Conservation (phyloP, 1,139 yeast genomes). For the Debaryomyces robertsiae region DNA sequence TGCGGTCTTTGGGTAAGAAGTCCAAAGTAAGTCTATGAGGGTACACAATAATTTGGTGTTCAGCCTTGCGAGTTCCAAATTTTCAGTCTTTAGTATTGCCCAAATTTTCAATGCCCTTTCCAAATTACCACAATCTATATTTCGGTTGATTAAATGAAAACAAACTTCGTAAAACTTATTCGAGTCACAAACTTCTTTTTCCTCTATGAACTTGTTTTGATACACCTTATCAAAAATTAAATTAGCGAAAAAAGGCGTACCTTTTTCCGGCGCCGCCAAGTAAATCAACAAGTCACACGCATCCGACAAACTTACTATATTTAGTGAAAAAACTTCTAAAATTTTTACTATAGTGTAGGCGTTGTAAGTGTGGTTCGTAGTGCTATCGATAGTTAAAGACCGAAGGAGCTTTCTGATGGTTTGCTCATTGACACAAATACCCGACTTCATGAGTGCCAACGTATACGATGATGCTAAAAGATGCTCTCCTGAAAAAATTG, state of each 20-base stretch:
- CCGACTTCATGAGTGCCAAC: slow-evolving; percentile 11
- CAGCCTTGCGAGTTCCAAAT: background rate
- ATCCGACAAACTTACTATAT: slow-evolving; percentile 14
- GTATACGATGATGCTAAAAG: slow-evolving; percentile 26
- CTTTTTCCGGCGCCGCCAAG: slow-evolving; percentile 9
- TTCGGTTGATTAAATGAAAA: slow-evolving; percentile 3
- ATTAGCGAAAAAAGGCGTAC: slow-evolving; percentile 20
- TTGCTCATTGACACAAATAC: slow-evolving; percentile 6
- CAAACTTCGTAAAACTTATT: background rate
- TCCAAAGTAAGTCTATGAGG: background rate
- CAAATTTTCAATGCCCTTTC: slow-evolving; percentile 8
- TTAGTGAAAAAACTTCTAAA: slow-evolving; percentile 9
- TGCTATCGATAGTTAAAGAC: slow-evolving; percentile 14
- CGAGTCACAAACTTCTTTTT: background rate
- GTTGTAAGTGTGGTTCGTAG: slow-evolving; percentile 12
- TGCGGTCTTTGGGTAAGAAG: background rate
- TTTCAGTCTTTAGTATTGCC: background rate
- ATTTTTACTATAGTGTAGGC: slow-evolving; percentile 13
- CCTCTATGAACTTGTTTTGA: background rate
- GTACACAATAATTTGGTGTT: background rate
- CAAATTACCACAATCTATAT: slow-evolving; percentile 8
- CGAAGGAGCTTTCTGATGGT: slow-evolving; percentile 13
- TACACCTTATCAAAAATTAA: slow-evolving; percentile 15
- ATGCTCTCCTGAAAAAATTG: slow-evolving; percentile 26
- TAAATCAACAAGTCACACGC: slow-evolving; percentile 14